phyloP scores from a whole-genome alignment of 192 early-diverging fungal species.

The Gryganskiella cystojenkinii region DNA sequence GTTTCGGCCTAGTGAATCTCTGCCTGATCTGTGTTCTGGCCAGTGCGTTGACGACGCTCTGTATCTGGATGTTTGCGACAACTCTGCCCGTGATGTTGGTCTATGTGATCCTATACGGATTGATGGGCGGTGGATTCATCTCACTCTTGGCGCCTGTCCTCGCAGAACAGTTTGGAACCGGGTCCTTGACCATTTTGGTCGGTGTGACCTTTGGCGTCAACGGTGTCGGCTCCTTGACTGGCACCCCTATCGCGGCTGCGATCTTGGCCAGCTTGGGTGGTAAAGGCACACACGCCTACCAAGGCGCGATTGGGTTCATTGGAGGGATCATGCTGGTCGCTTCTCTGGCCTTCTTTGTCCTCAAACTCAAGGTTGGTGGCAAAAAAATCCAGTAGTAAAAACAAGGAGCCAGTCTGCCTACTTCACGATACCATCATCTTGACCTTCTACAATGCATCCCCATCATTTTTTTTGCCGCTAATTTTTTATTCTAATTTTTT shows the following conservation, averaged over 20 bases:
- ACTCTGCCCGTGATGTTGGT: constrained; percentile 47
- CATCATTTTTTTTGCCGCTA: background rate
- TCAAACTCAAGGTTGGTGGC: constrained; percentile 35
- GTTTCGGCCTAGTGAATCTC: constrained; percentile 56
- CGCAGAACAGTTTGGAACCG: constrained; percentile 53
- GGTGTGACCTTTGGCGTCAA: constrained; percentile 57
- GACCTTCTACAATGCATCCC: too few species aligned
- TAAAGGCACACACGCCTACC: constrained; percentile 8
- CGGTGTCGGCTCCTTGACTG: constrained; percentile 54
- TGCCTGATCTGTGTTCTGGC: constrained; percentile 45
- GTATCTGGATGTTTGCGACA: constrained; percentile 59
- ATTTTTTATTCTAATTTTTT: background rate
- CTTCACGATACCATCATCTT: background rate
- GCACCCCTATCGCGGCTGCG: constrained; percentile 53
- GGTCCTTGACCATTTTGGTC: constrained; percentile 51
- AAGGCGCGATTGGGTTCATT: constrained; percentile 34
- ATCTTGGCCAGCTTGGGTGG: constrained; percentile 31
- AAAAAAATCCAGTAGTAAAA: constrained; percentile 3
- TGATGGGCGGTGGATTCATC: constrained; percentile 61
- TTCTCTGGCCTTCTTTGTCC: constrained; percentile 11
- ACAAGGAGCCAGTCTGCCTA: background rate
- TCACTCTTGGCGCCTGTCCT: constrained; percentile 45
- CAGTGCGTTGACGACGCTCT: constrained; percentile 56
- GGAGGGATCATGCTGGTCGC: constrained; percentile 32
- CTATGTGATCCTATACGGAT: constrained; percentile 59